phyloP scores from a whole-genome alignment of 306 rosid genomes.

The Lathyrus oleraceus region DNA sequence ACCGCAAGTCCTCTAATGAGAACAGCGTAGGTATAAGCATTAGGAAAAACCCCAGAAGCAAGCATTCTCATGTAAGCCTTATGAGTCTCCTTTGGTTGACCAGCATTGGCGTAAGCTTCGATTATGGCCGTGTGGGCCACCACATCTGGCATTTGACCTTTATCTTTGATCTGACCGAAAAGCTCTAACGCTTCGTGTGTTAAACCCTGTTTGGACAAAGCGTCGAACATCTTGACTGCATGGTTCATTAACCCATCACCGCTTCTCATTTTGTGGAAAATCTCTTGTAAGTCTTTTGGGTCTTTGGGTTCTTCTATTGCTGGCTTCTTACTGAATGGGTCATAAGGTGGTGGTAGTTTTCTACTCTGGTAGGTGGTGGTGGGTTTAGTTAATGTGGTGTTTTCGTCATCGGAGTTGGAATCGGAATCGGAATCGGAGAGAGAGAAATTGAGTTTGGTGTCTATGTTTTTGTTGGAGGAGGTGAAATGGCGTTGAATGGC shows the following conservation, averaged over 20 bases:
- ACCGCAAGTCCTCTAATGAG: constrained; percentile 57
- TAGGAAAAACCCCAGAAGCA: constrained; percentile 65
- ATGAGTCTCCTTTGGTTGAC: constrained; percentile 61
- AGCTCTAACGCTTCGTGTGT: constrained; percentile 77
- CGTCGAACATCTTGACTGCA: constrained; percentile 93
- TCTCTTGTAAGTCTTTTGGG: constrained; percentile 68
- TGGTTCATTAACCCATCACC: constrained; percentile 59
- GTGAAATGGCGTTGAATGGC: constrained; percentile 17
- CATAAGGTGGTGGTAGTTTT: constrained; percentile 52
- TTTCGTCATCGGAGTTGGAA: constrained; percentile 20
- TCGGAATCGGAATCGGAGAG: constrained; percentile 42
- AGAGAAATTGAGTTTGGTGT: constrained; percentile 54
- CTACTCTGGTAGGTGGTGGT: neutral
- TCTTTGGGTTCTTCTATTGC: constrained; percentile 54
- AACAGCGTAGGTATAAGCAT: constrained; percentile 67
- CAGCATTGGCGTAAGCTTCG: constrained; percentile 69
- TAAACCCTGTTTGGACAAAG: constrained; percentile 72
- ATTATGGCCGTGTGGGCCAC: constrained; percentile 72
- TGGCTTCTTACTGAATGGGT: constrained; percentile 70
- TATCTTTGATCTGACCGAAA: constrained; percentile 70
- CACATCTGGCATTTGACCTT: constrained; percentile 76
- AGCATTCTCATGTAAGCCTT: constrained; percentile 73
- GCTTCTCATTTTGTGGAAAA: constrained; percentile 61
- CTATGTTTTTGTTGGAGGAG: constrained; percentile 30
- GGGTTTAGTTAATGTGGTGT: neutral